Base-by-base conservation (phyloP, 352 stramenopile species). In the Phytopythium kandeliae region DNA sequence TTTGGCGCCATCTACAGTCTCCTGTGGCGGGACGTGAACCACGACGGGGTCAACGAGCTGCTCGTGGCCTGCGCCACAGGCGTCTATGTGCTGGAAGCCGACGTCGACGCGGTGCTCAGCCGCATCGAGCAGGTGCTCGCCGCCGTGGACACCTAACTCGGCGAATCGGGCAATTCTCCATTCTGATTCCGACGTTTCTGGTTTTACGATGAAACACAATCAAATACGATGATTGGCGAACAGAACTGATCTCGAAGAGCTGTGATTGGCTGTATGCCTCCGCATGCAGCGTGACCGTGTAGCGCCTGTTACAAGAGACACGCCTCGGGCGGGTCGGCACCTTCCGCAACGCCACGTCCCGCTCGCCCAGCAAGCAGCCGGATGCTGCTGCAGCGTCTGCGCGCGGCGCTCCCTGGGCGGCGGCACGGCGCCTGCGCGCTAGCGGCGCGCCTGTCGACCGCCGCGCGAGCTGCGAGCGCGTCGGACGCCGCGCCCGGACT, bases 1-100 rank as follows among this genome's bases (percentile, higher is more conserved):
- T 88, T 88, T 47, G 80, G 80, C 1, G 54, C 66, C 31, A 77
- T 92, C 58, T 92, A 89, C 65, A 87, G 76, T 50, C 63, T 92
- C n/a, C 47, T 74, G 5, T 79, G 65, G 60, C 54, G 75, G 40
- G 80, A 92, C 54, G 44, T 89, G 13, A 89, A 92, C 46, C 51
- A 54, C 43, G 78, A 92, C 30, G 78, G 78, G 34, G 68, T 88
- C 7, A 44, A 67, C 2, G 80, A 92, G 43, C 47, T 92, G 22
- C 55, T 89, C 6, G 44, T 89, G 5, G 74, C 78, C 1, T 86
- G 76, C 25, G 70, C 76, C 30, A 88, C 75, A 17, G 80, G 78
- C 4, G 61, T 92, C 25, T 89, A 86, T 45, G 67, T 92, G 12
- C 74, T 75, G 26, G 75, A 87, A 63, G 69, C 63, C 6, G 71